A percentile compares a stretch with the other conserved stretches of the same genome.
These are phyloP conservation scores for Cystobasidium sp. DNA, from an alignment of 1,284 basidiomycete genomes.

Conservation along the genomic window DNA sequence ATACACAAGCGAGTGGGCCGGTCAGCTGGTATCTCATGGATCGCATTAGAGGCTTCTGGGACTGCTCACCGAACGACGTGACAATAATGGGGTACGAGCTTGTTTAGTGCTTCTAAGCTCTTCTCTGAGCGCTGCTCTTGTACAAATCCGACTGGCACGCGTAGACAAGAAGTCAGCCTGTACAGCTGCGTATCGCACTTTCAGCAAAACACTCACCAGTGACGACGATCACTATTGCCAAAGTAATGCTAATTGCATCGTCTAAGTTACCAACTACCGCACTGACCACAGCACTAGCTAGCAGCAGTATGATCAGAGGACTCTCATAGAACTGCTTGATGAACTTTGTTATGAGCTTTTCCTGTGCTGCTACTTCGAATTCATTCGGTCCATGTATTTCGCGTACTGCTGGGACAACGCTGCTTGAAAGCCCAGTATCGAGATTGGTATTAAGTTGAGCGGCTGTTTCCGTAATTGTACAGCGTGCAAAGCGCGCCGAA, in stretches of 20 bases:
- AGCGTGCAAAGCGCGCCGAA: slow-evolving; percentile 41
- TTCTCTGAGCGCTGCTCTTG: slow-evolving; percentile 95
- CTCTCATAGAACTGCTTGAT: slow-evolving; percentile 90
- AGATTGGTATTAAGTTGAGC: slow-evolving; percentile 40
- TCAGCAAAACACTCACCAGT: slow-evolving; percentile 66
- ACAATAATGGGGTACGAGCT: slow-evolving; percentile 94
- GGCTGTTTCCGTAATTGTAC: slow-evolving; percentile 36
- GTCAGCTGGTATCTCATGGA: neutral
- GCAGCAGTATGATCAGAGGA: slow-evolving; percentile 84
- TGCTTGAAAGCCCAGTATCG: slow-evolving; percentile 66
- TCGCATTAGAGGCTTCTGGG: slow-evolving; percentile 46
- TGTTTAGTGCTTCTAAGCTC: slow-evolving; percentile 90
- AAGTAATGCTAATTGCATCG: slow-evolving; percentile 88
- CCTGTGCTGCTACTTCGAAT: slow-evolving; percentile 82
- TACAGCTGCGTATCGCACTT: slow-evolving; percentile 12
- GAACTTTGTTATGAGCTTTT: slow-evolving; percentile 83
- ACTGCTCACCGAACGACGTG: slow-evolving; percentile 75
- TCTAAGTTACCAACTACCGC: slow-evolving; percentile 90
- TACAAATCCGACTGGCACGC: slow-evolving; percentile 79
- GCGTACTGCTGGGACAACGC: slow-evolving; percentile 70
- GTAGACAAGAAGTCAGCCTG: neutral
- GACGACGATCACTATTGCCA: slow-evolving; percentile 91
- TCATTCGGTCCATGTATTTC: slow-evolving; percentile 85
- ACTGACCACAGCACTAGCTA: slow-evolving; percentile 84
- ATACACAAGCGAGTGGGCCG: slow-evolving; percentile 11